Base-by-base conservation (phyloP, 2,329 filamentous ascomycete genomes). In the Aspergillus piperis region DNA sequence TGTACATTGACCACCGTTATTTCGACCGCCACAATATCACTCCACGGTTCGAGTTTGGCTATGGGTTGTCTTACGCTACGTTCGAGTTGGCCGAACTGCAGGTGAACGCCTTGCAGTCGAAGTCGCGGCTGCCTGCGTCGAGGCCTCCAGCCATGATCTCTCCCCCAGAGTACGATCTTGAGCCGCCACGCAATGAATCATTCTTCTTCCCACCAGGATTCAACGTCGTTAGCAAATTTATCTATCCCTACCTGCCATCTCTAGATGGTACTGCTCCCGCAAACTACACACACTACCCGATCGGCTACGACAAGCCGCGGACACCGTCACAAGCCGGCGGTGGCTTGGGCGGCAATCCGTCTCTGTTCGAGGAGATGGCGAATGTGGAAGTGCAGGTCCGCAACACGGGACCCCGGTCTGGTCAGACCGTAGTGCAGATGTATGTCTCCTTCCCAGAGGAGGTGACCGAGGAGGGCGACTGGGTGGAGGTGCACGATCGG, bases 1-100 rank as follows among this genome's bases (percentile, higher is more conserved):
- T 96, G 0, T 93, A 93, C 71, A 88, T 96, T 66, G 94, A 97
- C 79, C 96, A 97, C 77, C 88, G 92, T 11, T 86, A 93, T 75
- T 93, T 97, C 67, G 92, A 96, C 80, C 90, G 89, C 71, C 76
- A 88, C 57, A 81, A 83, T 59, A 88, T 95, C 61, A 81, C 82
- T 5, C 93, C 93, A 0, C 88, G 90, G 1, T 97, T 88, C 71
- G 90, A 91, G 50, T 97, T 97, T 68, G 93, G 94, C 0, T 93
- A 88, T 62, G 94, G 93, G 0, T 83, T 97, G 2, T 91, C 88
- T 55, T 96, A 95, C 78, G 92, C 91, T 0, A 83, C 78, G 0
- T 96, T 94, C 73, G 78, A 84, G 11, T 83, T 91, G 59, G 81
- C 80, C 10, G 82, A 84, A 32, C 68, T 86, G 11, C 75, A 79